phyloP scores from a whole-genome alignment of 225 moss, liverwort and hornwort genomes.

The Physcomitrellopsis africana region DNA sequence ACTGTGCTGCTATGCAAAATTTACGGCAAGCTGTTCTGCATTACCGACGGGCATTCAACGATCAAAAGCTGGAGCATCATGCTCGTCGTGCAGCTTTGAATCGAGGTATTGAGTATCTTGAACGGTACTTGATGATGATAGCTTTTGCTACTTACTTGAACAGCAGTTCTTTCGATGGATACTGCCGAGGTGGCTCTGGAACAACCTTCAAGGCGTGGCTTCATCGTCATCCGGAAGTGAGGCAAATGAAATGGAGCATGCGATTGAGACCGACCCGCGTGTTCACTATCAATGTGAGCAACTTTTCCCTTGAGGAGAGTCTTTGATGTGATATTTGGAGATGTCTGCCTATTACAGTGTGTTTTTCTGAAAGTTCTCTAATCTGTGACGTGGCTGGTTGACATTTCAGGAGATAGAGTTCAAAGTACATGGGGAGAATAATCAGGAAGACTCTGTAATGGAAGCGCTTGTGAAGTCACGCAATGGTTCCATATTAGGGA shows the following conservation, averaged over 20 bases:
- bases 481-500: conserved; percentile 86
- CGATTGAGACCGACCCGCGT: conserved; percentile 95
- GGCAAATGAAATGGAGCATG: conserved; percentile 99
- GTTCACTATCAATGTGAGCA: conserved; percentile 82
- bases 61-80: conserved; percentile 97
- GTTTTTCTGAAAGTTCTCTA: conserved; percentile 16
- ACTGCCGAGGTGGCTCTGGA: conserved; percentile 75
- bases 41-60: conserved; percentile 92
- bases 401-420: conserved; percentile 77
- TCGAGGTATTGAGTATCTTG: conserved; percentile 98
- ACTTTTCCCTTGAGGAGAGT: conserved; percentile 11
- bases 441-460: conserved; percentile 93
- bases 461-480: conserved; percentile 99
- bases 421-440: conserved; percentile 74
- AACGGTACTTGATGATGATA: conserved; percentile 98
- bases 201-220: conserved; percentile 93
- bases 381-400: conserved; percentile 26
- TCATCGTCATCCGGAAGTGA: conserved; percentile 96
- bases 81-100: conserved; percentile 91
- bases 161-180: conserved; percentile 90
- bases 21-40: conserved; percentile 96
- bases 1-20: conserved; percentile 99
- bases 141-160: conserved; percentile 95
- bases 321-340: background rate
- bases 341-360: conserved; percentile 10